Base-by-base conservation (phyloP, 495 filamentous ascomycete genomes). In the Tuber indicum region DNA sequence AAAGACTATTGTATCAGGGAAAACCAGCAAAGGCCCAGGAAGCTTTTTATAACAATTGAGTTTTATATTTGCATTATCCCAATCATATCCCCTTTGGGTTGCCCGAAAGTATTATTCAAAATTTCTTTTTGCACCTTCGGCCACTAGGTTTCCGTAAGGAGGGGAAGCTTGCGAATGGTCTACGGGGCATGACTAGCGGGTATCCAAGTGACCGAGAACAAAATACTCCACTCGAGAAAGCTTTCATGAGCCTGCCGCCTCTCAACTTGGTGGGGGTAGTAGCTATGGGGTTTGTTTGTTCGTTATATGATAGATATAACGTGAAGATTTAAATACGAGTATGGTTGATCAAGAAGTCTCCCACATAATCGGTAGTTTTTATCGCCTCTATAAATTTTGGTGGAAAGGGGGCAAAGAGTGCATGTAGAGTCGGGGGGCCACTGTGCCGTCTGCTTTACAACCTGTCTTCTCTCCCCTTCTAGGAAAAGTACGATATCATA, bases 311-410 rank as follows among this genome's bases (percentile, higher is more conserved):
- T 43, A 46, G 8, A 43, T 43, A 46, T n/a, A 52, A n/a, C 45
- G 19, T n/a, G 21, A 10, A 10, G 21, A 0, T 52, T 6, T 1
- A 32, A 32, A 32, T 32, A n/a, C 6, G 8, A n/a, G 47, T 9
- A 21, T n/a, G 19, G 4, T 8, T 23, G 21, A 52, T 9, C 23
- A 10, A 95, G 84, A 7, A 96, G 21, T 2, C 47, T 23, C 47
- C 47, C 47, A 9, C 6, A n/a, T 19, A 41, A 41, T 5, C 39
- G 2, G 39, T 41, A 41, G 39, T 9, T 52, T 52, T 52, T 5
- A 52, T 52, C 23, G n/a, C 8, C 0, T 6, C 23, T 23, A 7
- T 52, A 5, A 46, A 19, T n/a, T 52, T n/a, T 47, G 1, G 17
- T 19, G 8, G 6, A 43, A 8, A 43, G 47, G 47, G 47, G 5